Percentiles rank a stretch among this genome's conserved stretches.
phyloP scores from a whole-genome alignment of 768 basidiomycete species.

The Gloeophyllum trabeum region DNA sequence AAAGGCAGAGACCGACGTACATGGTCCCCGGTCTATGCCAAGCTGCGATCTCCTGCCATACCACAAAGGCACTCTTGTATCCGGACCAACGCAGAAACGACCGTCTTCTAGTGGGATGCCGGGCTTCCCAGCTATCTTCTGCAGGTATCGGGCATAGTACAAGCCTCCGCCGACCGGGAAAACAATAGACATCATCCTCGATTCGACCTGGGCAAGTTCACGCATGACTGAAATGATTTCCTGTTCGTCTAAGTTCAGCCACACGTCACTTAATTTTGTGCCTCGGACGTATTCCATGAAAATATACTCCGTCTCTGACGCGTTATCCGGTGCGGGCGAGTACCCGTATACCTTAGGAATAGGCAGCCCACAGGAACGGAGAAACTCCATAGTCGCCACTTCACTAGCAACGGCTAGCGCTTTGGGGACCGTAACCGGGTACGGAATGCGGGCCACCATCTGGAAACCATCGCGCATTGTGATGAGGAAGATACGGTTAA shows the following conservation, averaged over 20 bases:
- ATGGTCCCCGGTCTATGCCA: slow-evolving; percentile 38
- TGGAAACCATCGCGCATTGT: slow-evolving; percentile 12
- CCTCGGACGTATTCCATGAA: slow-evolving; percentile 24
- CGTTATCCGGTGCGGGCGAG: slow-evolving; percentile 17
- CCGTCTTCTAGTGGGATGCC: too few relatives aligned
- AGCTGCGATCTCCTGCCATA: slow-evolving; percentile 22
- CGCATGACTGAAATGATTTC: slow-evolving; percentile 29
- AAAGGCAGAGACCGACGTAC: slow-evolving; percentile 27
- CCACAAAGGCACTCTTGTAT: neutral
- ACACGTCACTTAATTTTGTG: slow-evolving; percentile 23
- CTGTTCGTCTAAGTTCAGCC: slow-evolving; percentile 22
- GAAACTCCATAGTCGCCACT: slow-evolving; percentile 17
- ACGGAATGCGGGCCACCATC: slow-evolving; percentile 19
- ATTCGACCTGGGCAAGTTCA: slow-evolving; percentile 36
- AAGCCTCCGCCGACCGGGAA: slow-evolving; percentile 43
- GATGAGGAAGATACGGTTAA: slow-evolving; percentile 20
- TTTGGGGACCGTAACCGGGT: slow-evolving; percentile 15
- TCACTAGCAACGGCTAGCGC: slow-evolving; percentile 18
- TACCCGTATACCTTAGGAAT: slow-evolving; percentile 19
- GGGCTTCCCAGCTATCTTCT: slow-evolving; percentile 25
- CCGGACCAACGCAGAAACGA: too few relatives aligned
- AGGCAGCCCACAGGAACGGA: slow-evolving; percentile 18
- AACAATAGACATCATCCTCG: slow-evolving; percentile 31
- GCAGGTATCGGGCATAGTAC: slow-evolving; percentile 34
- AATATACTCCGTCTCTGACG: slow-evolving; percentile 17